These are phyloP conservation scores for Plantago lanceolata DNA, from an alignment of 305 asterid species.

Conservation along the genomic window DNA sequence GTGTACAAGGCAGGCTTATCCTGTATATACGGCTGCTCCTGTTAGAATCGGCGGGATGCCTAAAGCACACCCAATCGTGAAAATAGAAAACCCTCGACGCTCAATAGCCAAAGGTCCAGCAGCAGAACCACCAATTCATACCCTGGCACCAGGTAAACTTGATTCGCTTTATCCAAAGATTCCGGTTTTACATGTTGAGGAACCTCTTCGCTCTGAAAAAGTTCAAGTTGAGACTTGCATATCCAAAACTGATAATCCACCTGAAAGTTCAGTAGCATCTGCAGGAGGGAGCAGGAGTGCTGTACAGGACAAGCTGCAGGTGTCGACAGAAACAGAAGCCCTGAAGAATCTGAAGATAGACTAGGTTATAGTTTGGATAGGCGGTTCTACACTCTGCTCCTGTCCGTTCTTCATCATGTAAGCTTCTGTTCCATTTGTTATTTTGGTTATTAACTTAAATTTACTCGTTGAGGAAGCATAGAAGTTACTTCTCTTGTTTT, in stretches of 20 bases:
- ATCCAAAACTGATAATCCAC: slow-evolving; percentile 22
- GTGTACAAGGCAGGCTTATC: slow-evolving; percentile 2
- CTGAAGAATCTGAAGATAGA: slow-evolving; percentile 41
- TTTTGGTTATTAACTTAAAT: slow-evolving; percentile 4
- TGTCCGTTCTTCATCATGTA: slow-evolving; percentile 7
- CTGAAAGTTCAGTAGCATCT: slow-evolving; percentile 28
- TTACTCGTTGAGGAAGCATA: slow-evolving; percentile 7
- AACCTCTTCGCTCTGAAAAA: slow-evolving; percentile 30
- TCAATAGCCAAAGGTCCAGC: slow-evolving; percentile 32
- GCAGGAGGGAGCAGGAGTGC: slow-evolving; percentile 25
- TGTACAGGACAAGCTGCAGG: slow-evolving; percentile 37
- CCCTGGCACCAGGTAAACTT: slow-evolving; percentile 28
- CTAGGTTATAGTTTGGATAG: slow-evolving; percentile 18
- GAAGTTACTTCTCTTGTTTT: slow-evolving; percentile 4
- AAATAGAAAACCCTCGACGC: slow-evolving; percentile 42
- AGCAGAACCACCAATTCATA: slow-evolving; percentile 34
- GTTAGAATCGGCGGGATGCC: slow-evolving; percentile 2
- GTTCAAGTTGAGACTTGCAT: slow-evolving; percentile 29
- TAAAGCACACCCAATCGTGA: neutral
- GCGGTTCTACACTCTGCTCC: slow-evolving; percentile 24
- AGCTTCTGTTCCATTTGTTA: slow-evolving; percentile 1
- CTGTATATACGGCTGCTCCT: slow-evolving; percentile 8
- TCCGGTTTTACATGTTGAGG: slow-evolving; percentile 30
- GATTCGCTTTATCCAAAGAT: slow-evolving; percentile 30
- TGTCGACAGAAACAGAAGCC: slow-evolving; percentile 31